Base-by-base conservation (phyloP, 2,329 filamentous ascomycete genomes). In the Fusarium sp. region DNA sequence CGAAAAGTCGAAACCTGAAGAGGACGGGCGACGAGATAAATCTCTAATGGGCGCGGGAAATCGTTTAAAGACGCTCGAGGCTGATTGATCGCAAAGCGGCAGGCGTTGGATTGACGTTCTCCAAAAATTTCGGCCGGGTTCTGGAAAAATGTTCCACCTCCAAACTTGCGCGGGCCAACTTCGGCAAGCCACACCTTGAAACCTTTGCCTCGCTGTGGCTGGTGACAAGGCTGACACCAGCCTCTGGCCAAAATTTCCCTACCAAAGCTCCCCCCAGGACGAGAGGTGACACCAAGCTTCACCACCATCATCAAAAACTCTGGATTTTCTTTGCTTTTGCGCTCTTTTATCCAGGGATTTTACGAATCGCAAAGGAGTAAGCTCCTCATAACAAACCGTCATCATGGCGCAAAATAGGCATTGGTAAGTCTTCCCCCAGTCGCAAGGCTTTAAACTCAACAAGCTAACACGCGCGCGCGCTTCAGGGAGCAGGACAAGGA, bases 401-500 rank as follows among this genome's bases (percentile, higher is more conserved):
- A 87, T 74, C 67, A 95, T 95, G 91, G 92, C 86, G 88, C 92
- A 87, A 88, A 86, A 86, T 74, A 84, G 93, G 81, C 94, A 96
- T 85, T 97, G 93, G 93, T 94, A 88, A 77, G 86, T 64, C 20
- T 20, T 20, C 2, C 6, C 56, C 34, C 68, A 60, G 57, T 61
- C 39, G 45, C 41, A 61, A 72, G 3, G 25, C 61, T 56, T 43
- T 18, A 27, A 16, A 25, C 23, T 8, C 9, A 37, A 35, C 50
- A 37, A 68, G 62, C 61, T 65, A 66, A 64, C 35, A 41, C 27
- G 7, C 27, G 27, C 27, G 27, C 25, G 48, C 56, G 14, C 39
- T 64, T 20, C 76, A 95, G 93, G 94, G 95, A 98, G 83, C 96
- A 98, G 87, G 96, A 98, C 85, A 98, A 98, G 84, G 96, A 98